Evolutionary conservation across 1,139 yeast species (phyloP).

Genomic region (Pichia sp.): DNA sequence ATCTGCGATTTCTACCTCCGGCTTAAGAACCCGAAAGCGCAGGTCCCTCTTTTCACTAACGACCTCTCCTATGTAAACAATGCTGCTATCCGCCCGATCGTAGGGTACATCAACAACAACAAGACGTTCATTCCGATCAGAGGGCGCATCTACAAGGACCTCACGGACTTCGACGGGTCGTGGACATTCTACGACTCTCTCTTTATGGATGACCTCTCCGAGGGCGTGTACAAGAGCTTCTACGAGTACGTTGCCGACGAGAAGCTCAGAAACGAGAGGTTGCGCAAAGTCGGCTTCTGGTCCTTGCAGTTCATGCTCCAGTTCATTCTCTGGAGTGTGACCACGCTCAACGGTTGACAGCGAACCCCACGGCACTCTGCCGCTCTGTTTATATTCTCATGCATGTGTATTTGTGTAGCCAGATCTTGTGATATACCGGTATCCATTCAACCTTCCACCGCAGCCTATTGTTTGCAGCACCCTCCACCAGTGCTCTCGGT

Average conservation of each 20-base stretch:
- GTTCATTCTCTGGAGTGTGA: slow-evolving; percentile 68
- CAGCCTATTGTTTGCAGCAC: too few relatives aligned
- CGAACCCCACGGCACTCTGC: too few relatives aligned
- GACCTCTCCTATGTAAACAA: slow-evolving; percentile 85
- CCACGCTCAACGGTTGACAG: slow-evolving; percentile 21
- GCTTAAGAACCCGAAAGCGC: slow-evolving; percentile 80
- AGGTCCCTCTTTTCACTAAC: slow-evolving; percentile 78
- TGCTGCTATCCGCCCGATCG: slow-evolving; percentile 90
- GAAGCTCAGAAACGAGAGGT: slow-evolving; percentile 62
- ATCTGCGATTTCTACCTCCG: slow-evolving; percentile 74
- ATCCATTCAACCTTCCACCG: too few relatives aligned
- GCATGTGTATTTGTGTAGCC: neutral
- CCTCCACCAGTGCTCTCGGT: too few relatives aligned
- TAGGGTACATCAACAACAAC: slow-evolving; percentile 86
- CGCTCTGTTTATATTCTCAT: neutral
- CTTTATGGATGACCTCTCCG: slow-evolving; percentile 86
- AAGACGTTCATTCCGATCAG: slow-evolving; percentile 85
- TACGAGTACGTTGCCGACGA: slow-evolving; percentile 87
- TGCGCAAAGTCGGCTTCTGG: slow-evolving; percentile 91
- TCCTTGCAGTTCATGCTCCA: slow-evolving; percentile 81
- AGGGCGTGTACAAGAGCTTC: slow-evolving; percentile 86
- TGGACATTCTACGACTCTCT: slow-evolving; percentile 94
- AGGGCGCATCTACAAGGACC: slow-evolving; percentile 75
- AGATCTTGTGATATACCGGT: too few relatives aligned
- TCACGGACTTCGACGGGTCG: slow-evolving; percentile 84